phyloP scores from a whole-genome alignment of 305 asterid genomes.

The Fraxinus floribunda region DNA sequence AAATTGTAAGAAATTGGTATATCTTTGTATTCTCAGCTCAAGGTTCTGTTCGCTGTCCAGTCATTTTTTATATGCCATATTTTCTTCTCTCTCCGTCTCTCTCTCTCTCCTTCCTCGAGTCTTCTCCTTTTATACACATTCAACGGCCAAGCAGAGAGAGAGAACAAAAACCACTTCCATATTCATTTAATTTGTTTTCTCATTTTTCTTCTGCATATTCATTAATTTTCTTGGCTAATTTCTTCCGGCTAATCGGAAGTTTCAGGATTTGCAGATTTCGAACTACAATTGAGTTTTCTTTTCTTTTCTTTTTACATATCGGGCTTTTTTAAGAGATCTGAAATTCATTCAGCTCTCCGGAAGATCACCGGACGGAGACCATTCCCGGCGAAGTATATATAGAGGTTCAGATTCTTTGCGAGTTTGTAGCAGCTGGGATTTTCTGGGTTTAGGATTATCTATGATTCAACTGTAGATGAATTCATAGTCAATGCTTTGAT shows the following conservation, averaged over 20 bases:
- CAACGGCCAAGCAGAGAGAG: conserved; percentile 34
- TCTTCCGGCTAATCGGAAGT: conserved; percentile 8
- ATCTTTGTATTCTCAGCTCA: conserved; percentile 17
- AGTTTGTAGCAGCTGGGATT: not conserved
- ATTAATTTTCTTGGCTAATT: not conserved
- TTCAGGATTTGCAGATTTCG: conserved; percentile 29
- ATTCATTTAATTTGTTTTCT: conserved; percentile 20
- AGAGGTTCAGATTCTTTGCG: not conserved
- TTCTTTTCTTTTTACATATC: conserved; percentile 7
- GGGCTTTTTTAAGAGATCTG: conserved; percentile 35
- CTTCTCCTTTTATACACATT: conserved; percentile 29
- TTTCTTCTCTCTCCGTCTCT: not conserved
- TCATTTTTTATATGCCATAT: conserved; percentile 20
- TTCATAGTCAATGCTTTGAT: conserved; percentile 33
- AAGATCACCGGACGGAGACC: conserved; percentile 24
- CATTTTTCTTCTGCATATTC: not conserved
- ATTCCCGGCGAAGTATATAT: conserved; percentile 1
- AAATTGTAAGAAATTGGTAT: conserved; percentile 11
- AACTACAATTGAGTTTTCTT: conserved; percentile 21
- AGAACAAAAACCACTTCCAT: conserved; percentile 19
- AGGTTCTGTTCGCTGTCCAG: conserved; percentile 39
- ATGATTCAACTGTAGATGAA: conserved; percentile 26
- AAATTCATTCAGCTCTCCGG: conserved; percentile 19
- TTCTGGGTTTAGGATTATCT: conserved; percentile 21
- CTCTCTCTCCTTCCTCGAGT: conserved; percentile 23